Conservation (phyloP, 495 filamentous ascomycete genomes). For the Tuber magnatum region DNA sequence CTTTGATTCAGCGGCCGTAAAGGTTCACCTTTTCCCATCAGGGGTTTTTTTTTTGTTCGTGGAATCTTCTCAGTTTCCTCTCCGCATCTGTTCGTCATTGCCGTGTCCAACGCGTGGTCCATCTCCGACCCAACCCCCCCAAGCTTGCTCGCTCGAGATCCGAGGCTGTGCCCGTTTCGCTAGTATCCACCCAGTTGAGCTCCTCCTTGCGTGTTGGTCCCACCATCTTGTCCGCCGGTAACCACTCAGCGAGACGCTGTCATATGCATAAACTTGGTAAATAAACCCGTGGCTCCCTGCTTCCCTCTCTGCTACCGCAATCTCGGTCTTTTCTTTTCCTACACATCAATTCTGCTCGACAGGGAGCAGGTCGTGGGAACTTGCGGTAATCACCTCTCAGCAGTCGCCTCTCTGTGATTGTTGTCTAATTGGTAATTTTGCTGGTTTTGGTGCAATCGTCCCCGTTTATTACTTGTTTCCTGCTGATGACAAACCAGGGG, state of each 20-base stretch:
- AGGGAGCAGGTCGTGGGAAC: neutral
- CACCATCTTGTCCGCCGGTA: neutral
- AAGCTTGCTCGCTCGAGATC: slow-evolving; percentile 2
- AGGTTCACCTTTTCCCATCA: neutral
- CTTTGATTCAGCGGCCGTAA: neutral
- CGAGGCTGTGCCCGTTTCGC: neutral
- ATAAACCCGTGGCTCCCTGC: neutral
- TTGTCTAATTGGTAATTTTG: neutral
- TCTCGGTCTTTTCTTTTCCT: neutral
- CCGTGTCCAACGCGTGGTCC: neutral
- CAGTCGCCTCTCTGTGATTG: neutral
- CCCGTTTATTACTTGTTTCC: neutral
- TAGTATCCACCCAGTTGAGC: neutral
- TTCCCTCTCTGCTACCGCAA: neutral
- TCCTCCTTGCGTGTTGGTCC: neutral
- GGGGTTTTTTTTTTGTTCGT: neutral
- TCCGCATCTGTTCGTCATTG: neutral
- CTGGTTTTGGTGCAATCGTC: neutral
- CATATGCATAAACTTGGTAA: neutral
- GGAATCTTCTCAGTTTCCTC: neutral
- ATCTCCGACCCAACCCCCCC: neutral
- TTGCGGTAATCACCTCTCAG: neutral
- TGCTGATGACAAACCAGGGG: neutral
- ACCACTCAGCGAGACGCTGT: neutral
- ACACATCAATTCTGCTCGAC: neutral